Evolutionary conservation across 2,329 filamentous ascomycete species (phyloP).

Genomic region (Ceratocystis albifundus): DNA sequence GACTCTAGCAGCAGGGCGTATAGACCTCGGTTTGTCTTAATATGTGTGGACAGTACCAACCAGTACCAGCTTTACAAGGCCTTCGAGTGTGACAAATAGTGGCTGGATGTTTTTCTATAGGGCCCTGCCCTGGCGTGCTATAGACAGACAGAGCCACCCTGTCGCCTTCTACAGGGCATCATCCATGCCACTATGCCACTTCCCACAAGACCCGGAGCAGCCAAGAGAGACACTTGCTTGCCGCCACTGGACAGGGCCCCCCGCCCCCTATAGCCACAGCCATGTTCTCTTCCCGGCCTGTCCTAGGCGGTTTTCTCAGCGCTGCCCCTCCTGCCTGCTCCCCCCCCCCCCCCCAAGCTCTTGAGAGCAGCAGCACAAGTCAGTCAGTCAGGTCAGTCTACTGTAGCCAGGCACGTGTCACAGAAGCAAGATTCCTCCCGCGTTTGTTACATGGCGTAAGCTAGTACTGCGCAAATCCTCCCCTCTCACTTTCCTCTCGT

Average conservation of each 20-base stretch:
- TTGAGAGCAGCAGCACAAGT: no score
- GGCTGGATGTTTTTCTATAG: background rate
- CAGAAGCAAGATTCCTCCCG: constrained; percentile 13
- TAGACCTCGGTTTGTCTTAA: background rate
- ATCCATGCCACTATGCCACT: background rate
- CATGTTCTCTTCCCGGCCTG: background rate
- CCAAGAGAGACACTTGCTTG: background rate
- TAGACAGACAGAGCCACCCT: background rate
- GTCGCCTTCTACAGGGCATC: background rate
- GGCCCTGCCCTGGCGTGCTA: background rate
- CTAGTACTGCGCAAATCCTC: constrained; percentile 1
- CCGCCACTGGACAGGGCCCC: background rate
- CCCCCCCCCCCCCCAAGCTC: no score
- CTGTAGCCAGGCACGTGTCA: background rate
- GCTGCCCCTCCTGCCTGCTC: no score
- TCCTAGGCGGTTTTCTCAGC: background rate
- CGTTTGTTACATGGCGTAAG: constrained; percentile 9
- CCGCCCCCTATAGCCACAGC: background rate
- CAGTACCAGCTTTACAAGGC: no score
- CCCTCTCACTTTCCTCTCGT: background rate
- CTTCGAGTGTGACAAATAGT: no score
- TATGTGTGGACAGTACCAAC: background rate
- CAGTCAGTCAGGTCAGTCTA: no score
- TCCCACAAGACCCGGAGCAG: background rate
- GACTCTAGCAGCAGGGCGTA: no score